Evolutionary conservation across 257 asterid genomes (phyloP).

Genomic region (Forsythia suspensa): DNA sequence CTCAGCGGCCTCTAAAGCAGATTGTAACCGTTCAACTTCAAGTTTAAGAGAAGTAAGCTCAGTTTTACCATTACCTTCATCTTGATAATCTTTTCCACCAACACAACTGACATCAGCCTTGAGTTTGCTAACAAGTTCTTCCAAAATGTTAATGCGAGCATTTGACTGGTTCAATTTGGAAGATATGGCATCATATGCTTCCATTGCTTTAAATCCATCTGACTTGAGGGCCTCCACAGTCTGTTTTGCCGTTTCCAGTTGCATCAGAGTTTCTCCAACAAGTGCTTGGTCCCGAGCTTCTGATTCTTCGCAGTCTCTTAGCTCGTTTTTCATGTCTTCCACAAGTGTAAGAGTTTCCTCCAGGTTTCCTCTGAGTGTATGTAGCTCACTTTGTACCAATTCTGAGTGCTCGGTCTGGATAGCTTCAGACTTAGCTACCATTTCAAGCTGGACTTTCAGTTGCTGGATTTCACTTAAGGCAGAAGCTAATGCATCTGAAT

Average conservation of each 20-base stretch:
- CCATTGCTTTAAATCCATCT: conserved; percentile 51
- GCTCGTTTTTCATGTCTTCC: conserved; percentile 68
- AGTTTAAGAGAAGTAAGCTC: conserved; percentile 39
- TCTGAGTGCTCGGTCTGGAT: conserved; percentile 43
- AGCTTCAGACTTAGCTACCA: conserved; percentile 55
- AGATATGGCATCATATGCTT: conserved; percentile 44
- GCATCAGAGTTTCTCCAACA: conserved; percentile 61
- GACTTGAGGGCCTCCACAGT: conserved; percentile 58
- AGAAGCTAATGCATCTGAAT: conserved; percentile 13
- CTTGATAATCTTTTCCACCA: not conserved
- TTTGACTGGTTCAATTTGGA: conserved; percentile 65
- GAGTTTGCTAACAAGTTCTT: conserved; percentile 58
- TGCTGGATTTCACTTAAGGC: conserved; percentile 62
- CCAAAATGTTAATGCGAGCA: conserved; percentile 58
- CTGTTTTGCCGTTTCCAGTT: conserved; percentile 68
- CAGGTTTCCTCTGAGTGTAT: conserved; percentile 51
- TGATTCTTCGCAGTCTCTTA: conserved; percentile 52
- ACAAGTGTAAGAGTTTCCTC: conserved; percentile 45
- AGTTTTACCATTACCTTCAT: conserved; percentile 32
- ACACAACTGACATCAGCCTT: conserved; percentile 30
- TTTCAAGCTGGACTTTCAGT: conserved; percentile 68
- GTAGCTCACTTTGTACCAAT: conserved; percentile 43
- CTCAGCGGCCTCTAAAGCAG: conserved; percentile 71
- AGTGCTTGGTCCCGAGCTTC: conserved; percentile 58
- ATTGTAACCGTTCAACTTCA: conserved; percentile 55